Evolutionary conservation across 2,329 filamentous ascomycete species (phyloP).

Genomic region (Periconia sp.): DNA sequence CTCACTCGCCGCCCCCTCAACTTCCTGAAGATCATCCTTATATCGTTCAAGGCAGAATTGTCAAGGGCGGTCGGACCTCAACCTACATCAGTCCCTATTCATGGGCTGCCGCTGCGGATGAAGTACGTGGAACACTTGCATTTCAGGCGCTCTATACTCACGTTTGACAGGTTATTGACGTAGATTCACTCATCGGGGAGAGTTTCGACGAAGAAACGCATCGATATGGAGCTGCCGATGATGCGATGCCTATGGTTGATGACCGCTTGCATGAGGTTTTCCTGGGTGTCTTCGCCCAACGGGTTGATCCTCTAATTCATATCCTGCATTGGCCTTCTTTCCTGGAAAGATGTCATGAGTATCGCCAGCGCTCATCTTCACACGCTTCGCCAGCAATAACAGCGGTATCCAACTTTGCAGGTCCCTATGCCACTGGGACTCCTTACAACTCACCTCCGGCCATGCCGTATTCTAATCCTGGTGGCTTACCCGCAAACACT

Average conservation of each 20-base stretch:
- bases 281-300: constrained; percentile 15
- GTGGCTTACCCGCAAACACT: background rate
- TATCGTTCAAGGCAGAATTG: constrained; percentile 9
- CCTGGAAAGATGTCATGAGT: constrained; percentile 10
- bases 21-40: background rate
- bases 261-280: constrained; percentile 18
- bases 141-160: background rate
- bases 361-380: constrained; percentile 4
- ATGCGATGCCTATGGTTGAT: constrained; percentile 7
- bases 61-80: constrained; percentile 5
- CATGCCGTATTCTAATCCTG: background rate
- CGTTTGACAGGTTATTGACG: constrained; percentile 3
- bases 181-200: constrained; percentile 4
- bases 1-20: constrained; percentile 12
- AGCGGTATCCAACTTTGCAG: constrained; percentile 4
- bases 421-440: constrained; percentile 7
- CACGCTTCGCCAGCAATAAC: constrained; percentile 1
- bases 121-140: constrained; percentile 9
- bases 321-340: constrained; percentile 24
- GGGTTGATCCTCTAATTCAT: constrained; percentile 22
- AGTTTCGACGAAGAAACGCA: background rate
- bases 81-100: constrained; percentile 23
- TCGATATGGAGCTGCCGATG: constrained; percentile 4
- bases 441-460: constrained; percentile 8
- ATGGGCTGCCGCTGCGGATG: constrained; percentile 20